Conservation (phyloP, 192 early-diverging fungal species). For the Podila verticillata region DNA sequence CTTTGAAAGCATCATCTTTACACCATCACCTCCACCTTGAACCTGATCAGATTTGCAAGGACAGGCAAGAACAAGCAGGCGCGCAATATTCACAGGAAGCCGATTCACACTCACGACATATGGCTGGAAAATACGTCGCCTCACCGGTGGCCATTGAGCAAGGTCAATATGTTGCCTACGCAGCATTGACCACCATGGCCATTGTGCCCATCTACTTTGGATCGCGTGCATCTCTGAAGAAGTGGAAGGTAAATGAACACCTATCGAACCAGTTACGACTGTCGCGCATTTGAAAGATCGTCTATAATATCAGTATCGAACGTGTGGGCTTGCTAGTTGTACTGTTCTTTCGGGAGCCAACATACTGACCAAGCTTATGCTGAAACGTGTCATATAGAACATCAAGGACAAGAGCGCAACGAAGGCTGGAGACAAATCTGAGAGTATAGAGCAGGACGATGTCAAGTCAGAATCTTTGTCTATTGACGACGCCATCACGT, state of each 20-base stretch:
- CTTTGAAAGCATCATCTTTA: no score
- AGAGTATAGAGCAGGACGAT: slow-evolving; percentile 72
- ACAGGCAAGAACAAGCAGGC: no score
- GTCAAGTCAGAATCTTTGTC: slow-evolving; percentile 75
- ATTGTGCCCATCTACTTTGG: slow-evolving; percentile 87
- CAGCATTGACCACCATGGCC: slow-evolving; percentile 83
- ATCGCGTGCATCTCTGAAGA: slow-evolving; percentile 73
- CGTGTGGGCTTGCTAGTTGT: neutral
- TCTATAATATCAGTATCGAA: neutral
- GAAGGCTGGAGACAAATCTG: slow-evolving; percentile 54
- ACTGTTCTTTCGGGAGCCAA: neutral
- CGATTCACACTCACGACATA: neutral
- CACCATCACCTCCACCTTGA: no score
- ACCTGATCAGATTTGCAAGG: no score
- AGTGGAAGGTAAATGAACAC: slow-evolving; percentile 55
- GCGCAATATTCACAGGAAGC: no score
- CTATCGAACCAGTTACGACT: neutral
- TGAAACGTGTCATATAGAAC: slow-evolving; percentile 2
- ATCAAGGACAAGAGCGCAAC: slow-evolving; percentile 50
- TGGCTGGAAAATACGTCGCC: slow-evolving; percentile 8
- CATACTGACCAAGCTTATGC: slow-evolving; percentile 1
- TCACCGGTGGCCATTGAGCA: slow-evolving; percentile 25
- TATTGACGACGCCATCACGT: slow-evolving; percentile 84
- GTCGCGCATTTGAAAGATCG: neutral
- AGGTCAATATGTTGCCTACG: slow-evolving; percentile 81